Conservation (phyloP, 2,329 filamentous ascomycete genomes). For the Keithomyces neogunnii region DNA sequence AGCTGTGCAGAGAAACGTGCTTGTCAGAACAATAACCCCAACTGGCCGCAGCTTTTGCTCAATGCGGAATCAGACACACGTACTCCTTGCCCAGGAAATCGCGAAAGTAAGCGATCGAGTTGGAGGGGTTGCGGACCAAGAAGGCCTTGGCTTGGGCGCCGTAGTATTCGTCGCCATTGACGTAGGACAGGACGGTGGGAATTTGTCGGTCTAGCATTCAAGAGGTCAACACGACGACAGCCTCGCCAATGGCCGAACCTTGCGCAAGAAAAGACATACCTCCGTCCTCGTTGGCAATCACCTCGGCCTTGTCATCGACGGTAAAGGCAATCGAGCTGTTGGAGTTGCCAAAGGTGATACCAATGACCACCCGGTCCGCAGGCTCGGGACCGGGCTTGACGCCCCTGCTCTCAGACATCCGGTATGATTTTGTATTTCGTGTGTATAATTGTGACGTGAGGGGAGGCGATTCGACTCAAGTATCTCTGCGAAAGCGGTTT, state of each 20-base stretch:
- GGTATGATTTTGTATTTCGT: slow-evolving; percentile 4
- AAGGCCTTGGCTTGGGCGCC: slow-evolving; percentile 92
- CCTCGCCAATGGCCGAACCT: background rate
- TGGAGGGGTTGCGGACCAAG: slow-evolving; percentile 82
- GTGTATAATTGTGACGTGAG: slow-evolving; percentile 1
- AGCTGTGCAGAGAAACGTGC: slow-evolving; percentile 34
- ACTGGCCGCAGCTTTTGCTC: background rate
- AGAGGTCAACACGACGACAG: background rate
- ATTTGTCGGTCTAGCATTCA: slow-evolving; percentile 76
- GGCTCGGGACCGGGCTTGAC: slow-evolving; percentile 40
- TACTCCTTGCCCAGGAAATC: slow-evolving; percentile 94
- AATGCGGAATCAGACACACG: slow-evolving; percentile 16
- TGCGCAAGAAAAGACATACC: slow-evolving; percentile 44
- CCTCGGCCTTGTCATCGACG: slow-evolving; percentile 87
- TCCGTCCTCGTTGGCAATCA: slow-evolving; percentile 98
- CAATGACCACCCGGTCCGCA: slow-evolving; percentile 65
- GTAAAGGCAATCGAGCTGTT: slow-evolving; percentile 97
- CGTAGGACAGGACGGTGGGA: slow-evolving; percentile 86
- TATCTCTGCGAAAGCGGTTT: too few species aligned
- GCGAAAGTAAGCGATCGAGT: slow-evolving; percentile 92
- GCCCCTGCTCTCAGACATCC: slow-evolving; percentile 40
- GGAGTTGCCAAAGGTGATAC: slow-evolving; percentile 95
- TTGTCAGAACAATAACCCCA: background rate
- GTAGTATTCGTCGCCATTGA: slow-evolving; percentile 93
- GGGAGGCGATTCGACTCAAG: background rate